A percentile compares a stretch with the other conserved stretches of the same genome.
These are phyloP conservation scores for Rhizopogon vesiculosus DNA, from an alignment of 768 basidiomycete genomes.

Conservation along the genomic window DNA sequence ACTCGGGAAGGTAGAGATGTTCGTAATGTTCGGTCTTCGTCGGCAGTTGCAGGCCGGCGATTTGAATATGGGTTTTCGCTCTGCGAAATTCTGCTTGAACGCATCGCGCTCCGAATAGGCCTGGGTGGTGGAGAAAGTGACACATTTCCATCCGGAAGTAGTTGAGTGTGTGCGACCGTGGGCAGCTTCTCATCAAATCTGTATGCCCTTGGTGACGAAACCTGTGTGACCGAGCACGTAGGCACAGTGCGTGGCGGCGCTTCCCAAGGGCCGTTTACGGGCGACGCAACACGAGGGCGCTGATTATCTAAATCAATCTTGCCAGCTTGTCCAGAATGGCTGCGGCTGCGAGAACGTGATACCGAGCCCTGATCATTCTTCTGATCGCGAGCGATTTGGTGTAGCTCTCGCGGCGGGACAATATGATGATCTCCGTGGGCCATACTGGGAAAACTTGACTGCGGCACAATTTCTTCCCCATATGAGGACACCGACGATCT, in stretches of 20 bases:
- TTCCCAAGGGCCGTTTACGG: constrained; percentile 8
- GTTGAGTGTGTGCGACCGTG: background rate
- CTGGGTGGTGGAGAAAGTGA: constrained; percentile 24
- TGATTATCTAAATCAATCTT: constrained; percentile 3
- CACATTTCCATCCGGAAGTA: constrained; percentile 15
- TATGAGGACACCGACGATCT: constrained; percentile 58
- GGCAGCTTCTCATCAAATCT: background rate
- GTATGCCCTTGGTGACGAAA: constrained; percentile 14
- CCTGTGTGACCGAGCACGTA: constrained; percentile 43
- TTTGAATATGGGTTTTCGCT: constrained; percentile 2
- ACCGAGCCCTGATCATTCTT: constrained; percentile 1
- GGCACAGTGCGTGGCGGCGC: constrained; percentile 42
- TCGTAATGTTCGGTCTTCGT: constrained; percentile 3
- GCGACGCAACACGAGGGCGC: constrained; percentile 8
- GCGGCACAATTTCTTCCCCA: constrained; percentile 36
- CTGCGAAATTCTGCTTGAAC: constrained; percentile 9
- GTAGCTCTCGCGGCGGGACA: constrained; percentile 52
- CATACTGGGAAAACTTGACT: constrained; percentile 26
- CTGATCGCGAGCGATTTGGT: constrained; percentile 29
- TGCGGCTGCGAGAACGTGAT: constrained; percentile 13
- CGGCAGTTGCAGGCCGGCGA: background rate
- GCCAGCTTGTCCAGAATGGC: constrained; percentile 15
- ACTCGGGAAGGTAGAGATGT: constrained; percentile 8
- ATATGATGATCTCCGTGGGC: constrained; percentile 38
- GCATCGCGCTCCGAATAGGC: constrained; percentile 8